Conservation (phyloP, 1,284 basidiomycete genomes). For the Apiotrichum montevideense region DNA sequence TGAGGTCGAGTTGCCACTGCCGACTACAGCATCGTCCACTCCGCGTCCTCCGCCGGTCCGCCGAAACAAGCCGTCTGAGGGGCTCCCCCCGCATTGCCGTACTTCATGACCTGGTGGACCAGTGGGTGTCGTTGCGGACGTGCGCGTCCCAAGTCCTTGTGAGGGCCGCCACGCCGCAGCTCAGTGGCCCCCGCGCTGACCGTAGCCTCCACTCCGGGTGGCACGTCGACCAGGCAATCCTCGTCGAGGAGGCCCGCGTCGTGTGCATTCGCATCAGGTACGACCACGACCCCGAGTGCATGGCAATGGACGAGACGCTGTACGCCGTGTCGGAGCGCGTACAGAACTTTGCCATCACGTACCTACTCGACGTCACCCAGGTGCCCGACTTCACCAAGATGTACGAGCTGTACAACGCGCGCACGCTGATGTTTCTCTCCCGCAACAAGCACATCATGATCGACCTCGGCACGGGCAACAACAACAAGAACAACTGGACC, state of each 20-base stretch:
- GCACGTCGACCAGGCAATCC: slow-evolving; percentile 86
- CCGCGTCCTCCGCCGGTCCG: too few relatives aligned
- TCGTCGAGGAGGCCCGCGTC: slow-evolving; percentile 93
- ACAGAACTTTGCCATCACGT: slow-evolving; percentile 97
- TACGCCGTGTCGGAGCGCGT: slow-evolving; percentile 90
- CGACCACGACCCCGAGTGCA: slow-evolving; percentile 91
- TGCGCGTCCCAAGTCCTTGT: too few relatives aligned
- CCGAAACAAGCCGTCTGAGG: too few relatives aligned
- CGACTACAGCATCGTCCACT: too few relatives aligned
- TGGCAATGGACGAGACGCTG: slow-evolving; percentile 98
- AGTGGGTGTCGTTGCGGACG: too few relatives aligned
- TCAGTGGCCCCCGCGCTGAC: too few relatives aligned
- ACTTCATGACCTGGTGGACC: too few relatives aligned
- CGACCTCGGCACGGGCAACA: slow-evolving; percentile 97
- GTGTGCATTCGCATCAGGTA: slow-evolving; percentile 94
- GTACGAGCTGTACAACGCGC: slow-evolving; percentile 75
- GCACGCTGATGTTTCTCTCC: slow-evolving; percentile 97
- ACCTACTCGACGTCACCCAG: slow-evolving; percentile 89
- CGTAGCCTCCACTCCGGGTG: slow-evolving; percentile 75
- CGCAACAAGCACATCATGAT: slow-evolving; percentile 99
- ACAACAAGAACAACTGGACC: slow-evolving; percentile 68
- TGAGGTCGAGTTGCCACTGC: too few relatives aligned
- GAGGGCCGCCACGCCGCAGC: too few relatives aligned
- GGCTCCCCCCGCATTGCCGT: too few relatives aligned
- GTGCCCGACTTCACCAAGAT: slow-evolving; percentile 97